Evolutionary conservation across 202 grass and related monocot genomes (phyloP).

Genomic region (Eragrostis tef): DNA sequence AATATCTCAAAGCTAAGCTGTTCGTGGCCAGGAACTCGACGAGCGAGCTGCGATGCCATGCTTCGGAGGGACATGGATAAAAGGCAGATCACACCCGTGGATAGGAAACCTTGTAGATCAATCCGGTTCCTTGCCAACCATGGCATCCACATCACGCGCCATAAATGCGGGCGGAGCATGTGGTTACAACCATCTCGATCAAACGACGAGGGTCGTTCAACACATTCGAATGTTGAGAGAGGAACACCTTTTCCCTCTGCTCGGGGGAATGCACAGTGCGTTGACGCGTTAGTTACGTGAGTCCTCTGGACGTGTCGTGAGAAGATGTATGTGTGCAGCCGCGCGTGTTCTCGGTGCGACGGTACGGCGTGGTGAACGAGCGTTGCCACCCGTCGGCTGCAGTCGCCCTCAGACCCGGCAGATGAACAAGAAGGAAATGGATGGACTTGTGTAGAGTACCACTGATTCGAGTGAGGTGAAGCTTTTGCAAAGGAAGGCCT

Average conservation of each 20-base stretch:
- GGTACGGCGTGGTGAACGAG: too few species aligned
- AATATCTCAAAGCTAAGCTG: not conserved
- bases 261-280: too few species aligned
- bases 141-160: constrained; percentile 3
- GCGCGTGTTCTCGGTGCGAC: too few species aligned
- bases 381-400: too few species aligned
- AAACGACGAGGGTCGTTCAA: not conserved
- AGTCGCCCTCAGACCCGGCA: too few species aligned
- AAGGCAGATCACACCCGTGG: constrained; percentile 25
- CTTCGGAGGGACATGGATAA: constrained; percentile 18
- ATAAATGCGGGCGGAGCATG: not conserved
- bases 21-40: constrained; percentile 39
- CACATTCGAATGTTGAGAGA: not conserved
- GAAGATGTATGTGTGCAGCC: too few species aligned
- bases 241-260: not conserved
- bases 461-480: too few species aligned
- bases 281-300: too few species aligned
- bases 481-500: too few species aligned
- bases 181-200: not conserved
- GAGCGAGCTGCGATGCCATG: constrained; percentile 35
- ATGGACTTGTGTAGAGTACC: too few species aligned
- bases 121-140: constrained; percentile 47
- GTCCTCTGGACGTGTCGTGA: too few species aligned
- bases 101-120: constrained; percentile 1
- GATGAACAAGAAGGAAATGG: too few species aligned